Conservation (phyloP, 2,329 filamentous ascomycete species). For the Penicillium fuscoglaucum region DNA sequence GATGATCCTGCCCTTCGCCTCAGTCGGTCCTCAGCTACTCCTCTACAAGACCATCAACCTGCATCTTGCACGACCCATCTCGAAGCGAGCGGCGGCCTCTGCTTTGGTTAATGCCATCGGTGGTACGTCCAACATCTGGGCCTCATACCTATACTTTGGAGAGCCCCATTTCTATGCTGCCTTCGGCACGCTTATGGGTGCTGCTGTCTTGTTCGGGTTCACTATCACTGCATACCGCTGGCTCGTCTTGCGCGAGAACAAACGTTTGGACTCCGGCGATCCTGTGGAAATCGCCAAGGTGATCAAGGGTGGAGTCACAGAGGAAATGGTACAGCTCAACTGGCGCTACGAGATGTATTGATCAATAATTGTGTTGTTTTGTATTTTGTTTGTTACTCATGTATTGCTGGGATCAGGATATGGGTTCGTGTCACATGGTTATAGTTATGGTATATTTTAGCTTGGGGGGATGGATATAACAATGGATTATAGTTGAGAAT, state of each 20-base stretch:
- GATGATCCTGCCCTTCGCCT: slow-evolving; percentile 45
- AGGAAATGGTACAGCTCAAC: slow-evolving; percentile 45
- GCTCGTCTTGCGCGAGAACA: slow-evolving; percentile 43
- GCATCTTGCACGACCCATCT: slow-evolving; percentile 43
- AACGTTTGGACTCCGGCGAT: slow-evolving; percentile 41
- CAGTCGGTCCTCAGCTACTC: slow-evolving; percentile 44
- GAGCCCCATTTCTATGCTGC: slow-evolving; percentile 43
- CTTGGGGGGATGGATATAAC: not conserved
- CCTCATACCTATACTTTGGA: slow-evolving; percentile 26
- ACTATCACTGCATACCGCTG: slow-evolving; percentile 43
- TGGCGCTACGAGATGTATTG: slow-evolving; percentile 51
- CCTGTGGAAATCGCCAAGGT: slow-evolving; percentile 41
- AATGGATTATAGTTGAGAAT: not conserved
- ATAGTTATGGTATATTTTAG: not conserved
- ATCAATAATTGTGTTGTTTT: not conserved
- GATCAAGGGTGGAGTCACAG: slow-evolving; percentile 45
- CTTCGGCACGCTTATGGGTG: slow-evolving; percentile 40
- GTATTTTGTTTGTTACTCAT: not conserved
- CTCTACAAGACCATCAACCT: slow-evolving; percentile 47
- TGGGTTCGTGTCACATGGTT: not conserved
- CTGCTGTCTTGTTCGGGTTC: slow-evolving; percentile 28
- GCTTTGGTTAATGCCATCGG: slow-evolving; percentile 43
- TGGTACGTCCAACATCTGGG: slow-evolving; percentile 30
- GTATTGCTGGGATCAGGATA: not conserved
- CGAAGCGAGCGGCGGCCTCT: slow-evolving; percentile 46